Percentiles rank a stretch among this genome's conserved stretches.
Conservation (phyloP, 2,329 filamentous ascomycete genomes). For the Aspergillus sergii region DNA sequence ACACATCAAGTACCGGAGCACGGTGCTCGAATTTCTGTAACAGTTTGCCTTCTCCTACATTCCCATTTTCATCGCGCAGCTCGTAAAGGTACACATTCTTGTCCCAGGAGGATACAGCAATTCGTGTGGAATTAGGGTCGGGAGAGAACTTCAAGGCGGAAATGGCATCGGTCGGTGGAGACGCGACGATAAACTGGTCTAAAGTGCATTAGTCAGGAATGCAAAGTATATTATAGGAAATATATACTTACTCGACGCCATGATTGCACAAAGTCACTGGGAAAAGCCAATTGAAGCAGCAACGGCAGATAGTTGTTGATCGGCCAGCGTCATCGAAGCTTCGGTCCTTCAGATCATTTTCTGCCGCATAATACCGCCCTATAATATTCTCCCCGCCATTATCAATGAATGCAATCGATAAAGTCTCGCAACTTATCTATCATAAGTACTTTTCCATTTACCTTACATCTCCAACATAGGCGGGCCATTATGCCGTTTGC, state of each 20-base stretch:
- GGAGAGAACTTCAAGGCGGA: constrained; percentile 86
- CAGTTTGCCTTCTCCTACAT: constrained; percentile 63
- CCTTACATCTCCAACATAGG: not conserved
- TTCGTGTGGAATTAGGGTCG: constrained; percentile 68
- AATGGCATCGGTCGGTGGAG: constrained; percentile 83
- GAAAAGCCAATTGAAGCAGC: constrained; percentile 19
- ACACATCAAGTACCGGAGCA: constrained; percentile 86
- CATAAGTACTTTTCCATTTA: not conserved
- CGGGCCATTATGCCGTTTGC: constrained; percentile 57
- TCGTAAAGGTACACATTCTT: constrained; percentile 90
- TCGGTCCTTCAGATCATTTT: constrained; percentile 32
- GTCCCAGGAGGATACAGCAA: constrained; percentile 96
- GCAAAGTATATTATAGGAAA: not conserved
- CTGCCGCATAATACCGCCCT: constrained; percentile 35
- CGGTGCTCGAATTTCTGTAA: constrained; percentile 76
- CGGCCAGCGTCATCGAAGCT: constrained; percentile 28
- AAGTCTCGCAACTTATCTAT: not conserved
- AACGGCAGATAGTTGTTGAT: constrained; percentile 19
- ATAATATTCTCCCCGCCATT: constrained; percentile 29
- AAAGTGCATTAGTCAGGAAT: constrained; percentile 10
- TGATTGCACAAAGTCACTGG: constrained; percentile 22
- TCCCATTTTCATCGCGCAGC: constrained; percentile 56
- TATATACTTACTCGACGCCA: constrained; percentile 46
- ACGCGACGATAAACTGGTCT: constrained; percentile 79
- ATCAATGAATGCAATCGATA: not conserved